Conservation (phyloP, 345 rosid genomes). For the Diplotaxis tenuifolia region DNA sequence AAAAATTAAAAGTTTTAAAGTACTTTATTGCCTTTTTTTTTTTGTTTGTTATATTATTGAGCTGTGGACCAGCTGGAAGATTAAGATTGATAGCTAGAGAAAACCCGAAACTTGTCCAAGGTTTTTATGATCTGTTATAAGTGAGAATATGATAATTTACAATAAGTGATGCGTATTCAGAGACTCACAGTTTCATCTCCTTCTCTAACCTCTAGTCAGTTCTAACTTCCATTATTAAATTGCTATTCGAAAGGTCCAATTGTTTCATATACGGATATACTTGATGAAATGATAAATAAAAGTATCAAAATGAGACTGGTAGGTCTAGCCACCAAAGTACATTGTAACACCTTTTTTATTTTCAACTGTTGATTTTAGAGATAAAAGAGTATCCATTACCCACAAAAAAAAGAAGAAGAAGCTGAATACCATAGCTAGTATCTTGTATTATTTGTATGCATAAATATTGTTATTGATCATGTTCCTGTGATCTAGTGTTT, state of each 20-base stretch:
- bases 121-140: background rate
- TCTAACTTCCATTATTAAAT: background rate
- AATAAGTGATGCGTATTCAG: background rate
- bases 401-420: background rate
- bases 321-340: background rate
- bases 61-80: background rate
- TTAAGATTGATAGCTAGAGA: background rate
- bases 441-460: conserved; percentile 9
- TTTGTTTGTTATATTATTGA: background rate
- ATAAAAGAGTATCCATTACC: background rate
- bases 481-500: background rate
- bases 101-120: background rate
- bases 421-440: background rate
- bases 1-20: background rate
- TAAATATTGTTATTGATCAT: background rate
- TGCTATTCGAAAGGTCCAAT: background rate
- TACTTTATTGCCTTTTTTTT: background rate
- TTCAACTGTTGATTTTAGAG: background rate
- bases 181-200: background rate
- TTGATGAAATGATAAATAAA: background rate
- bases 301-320: background rate
- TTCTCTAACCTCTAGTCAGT: background rate
- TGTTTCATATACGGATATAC: background rate
- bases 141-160: background rate
- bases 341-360: background rate